Evolutionary conservation across 495 filamentous ascomycete genomes (phyloP).

Genomic region (Podospora comata): DNA sequence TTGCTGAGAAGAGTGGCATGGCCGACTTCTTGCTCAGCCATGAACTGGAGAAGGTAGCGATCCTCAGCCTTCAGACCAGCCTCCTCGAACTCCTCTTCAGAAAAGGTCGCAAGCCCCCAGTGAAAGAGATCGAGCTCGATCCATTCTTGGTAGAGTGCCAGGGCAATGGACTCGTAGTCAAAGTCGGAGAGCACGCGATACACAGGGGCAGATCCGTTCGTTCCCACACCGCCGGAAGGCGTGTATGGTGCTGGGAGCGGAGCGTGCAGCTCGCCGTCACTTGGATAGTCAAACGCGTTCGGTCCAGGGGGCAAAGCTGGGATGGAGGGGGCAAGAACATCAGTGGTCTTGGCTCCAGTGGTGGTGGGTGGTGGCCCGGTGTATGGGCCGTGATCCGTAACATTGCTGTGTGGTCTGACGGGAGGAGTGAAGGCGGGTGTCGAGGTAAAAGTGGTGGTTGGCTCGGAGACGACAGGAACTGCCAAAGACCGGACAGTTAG

Average conservation of each 20-base stretch:
- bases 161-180: slow-evolving; percentile 67
- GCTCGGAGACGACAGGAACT: slow-evolving; percentile 36
- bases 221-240: slow-evolving; percentile 72
- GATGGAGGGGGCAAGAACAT: slow-evolving; percentile 48
- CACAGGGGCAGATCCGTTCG: slow-evolving; percentile 71
- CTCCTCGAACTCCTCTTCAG: slow-evolving; percentile 63
- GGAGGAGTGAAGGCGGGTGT: slow-evolving; percentile 23
- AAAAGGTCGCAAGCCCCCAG: slow-evolving; percentile 69
- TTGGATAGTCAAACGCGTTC: slow-evolving; percentile 60
- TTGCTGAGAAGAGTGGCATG: slow-evolving; percentile 78
- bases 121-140: slow-evolving; percentile 89
- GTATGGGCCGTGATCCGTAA: slow-evolving; percentile 55
- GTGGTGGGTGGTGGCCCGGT: slow-evolving; percentile 57
- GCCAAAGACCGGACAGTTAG: slow-evolving; percentile 21
- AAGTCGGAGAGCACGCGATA: slow-evolving; percentile 72
- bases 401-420: slow-evolving; percentile 34
- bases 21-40: slow-evolving; percentile 82
- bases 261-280: slow-evolving; percentile 63
- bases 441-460: slow-evolving; percentile 36
- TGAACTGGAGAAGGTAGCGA: slow-evolving; percentile 70
- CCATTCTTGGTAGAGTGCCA: slow-evolving; percentile 78
- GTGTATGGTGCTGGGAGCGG: slow-evolving; percentile 68
- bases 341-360: slow-evolving; percentile 55
- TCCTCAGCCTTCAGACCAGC: slow-evolving; percentile 68
- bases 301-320: slow-evolving; percentile 45